These are phyloP conservation scores for Dothideomycetes sp. DNA, from an alignment of 2,329 filamentous ascomycete species.

Conservation along the genomic window DNA sequence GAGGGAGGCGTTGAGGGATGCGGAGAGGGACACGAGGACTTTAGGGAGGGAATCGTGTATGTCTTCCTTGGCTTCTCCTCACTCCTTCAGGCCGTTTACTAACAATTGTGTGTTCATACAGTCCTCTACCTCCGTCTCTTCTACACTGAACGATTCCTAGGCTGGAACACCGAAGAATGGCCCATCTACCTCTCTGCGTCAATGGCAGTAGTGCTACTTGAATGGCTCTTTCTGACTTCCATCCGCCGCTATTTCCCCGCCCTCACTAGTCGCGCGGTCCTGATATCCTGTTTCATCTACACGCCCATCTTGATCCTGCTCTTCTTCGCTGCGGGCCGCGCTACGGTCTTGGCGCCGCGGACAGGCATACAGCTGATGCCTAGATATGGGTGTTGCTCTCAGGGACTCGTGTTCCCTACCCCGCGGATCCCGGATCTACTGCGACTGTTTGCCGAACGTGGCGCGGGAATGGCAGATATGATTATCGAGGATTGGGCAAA, in stretches of 20 bases:
- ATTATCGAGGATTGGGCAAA: neutral
- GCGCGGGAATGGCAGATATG: neutral
- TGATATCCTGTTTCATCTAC: slow-evolving; percentile 19
- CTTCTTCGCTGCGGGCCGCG: slow-evolving; percentile 30
- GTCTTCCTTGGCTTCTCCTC: too few species aligned
- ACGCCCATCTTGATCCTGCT: slow-evolving; percentile 21
- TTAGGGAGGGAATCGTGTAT: too few species aligned
- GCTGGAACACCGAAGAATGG: slow-evolving; percentile 35
- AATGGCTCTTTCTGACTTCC: slow-evolving; percentile 8
- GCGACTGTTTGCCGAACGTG: slow-evolving; percentile 27
- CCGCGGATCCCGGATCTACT: slow-evolving; percentile 22
- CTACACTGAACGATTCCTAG: slow-evolving; percentile 34
- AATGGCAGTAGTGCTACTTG: slow-evolving; percentile 13
- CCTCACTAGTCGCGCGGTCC: slow-evolving; percentile 15
- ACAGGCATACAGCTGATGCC: slow-evolving; percentile 29
- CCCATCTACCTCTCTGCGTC: slow-evolving; percentile 25
- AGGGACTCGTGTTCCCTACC: slow-evolving; percentile 33
- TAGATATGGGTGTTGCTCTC: slow-evolving; percentile 32
- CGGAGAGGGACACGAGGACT: slow-evolving; percentile 22
- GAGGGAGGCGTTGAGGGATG: slow-evolving; percentile 22
- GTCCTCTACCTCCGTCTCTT: slow-evolving; percentile 36
- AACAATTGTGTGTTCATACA: neutral
- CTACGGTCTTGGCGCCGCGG: slow-evolving; percentile 25
- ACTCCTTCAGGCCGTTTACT: too few species aligned
- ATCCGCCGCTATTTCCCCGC: slow-evolving; percentile 10